A percentile compares a stretch with the other conserved stretches of the same genome.
These are phyloP conservation scores for Diplodia mutila DNA, from an alignment of 2,329 filamentous ascomycete genomes.

Conservation along the genomic window DNA sequence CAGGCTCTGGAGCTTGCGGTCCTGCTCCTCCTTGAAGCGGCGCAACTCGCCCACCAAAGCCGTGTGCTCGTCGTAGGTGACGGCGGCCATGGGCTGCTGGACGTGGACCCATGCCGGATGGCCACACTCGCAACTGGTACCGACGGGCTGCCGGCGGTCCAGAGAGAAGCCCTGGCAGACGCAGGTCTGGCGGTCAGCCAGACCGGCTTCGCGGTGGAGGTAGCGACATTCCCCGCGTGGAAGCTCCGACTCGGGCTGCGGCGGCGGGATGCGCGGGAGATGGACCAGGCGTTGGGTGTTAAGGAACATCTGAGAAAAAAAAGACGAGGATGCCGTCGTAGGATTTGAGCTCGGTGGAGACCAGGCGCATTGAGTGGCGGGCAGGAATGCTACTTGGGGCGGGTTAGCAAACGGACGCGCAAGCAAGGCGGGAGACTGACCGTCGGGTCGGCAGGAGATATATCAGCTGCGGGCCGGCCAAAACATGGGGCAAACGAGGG, in stretches of 20 bases:
- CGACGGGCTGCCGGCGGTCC: slow-evolving; percentile 37
- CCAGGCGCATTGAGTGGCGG: slow-evolving; percentile 20
- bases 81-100: slow-evolving; percentile 38
- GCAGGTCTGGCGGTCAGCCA: slow-evolving; percentile 44
- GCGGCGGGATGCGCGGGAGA: slow-evolving; percentile 24
- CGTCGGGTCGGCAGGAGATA: slow-evolving; percentile 1
- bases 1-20: slow-evolving; percentile 37
- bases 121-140: slow-evolving; percentile 51
- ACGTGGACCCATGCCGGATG: slow-evolving; percentile 54
- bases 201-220: slow-evolving; percentile 36
- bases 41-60: slow-evolving; percentile 44
- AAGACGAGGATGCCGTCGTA: slow-evolving; percentile 5
- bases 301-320: slow-evolving; percentile 24
- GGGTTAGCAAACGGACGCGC: not conserved
- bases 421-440: slow-evolving; percentile 4
- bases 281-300: slow-evolving; percentile 22
- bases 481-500: too few relatives aligned
- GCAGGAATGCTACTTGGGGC: not conserved
- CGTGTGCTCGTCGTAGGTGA: slow-evolving; percentile 43
- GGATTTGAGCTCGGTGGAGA: not conserved
- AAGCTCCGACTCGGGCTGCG: slow-evolving; percentile 35
- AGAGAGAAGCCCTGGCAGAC: slow-evolving; percentile 51
- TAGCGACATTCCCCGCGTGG: slow-evolving; percentile 46
- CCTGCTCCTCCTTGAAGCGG: slow-evolving; percentile 38
- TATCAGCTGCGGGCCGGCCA: not conserved